phyloP scores from a whole-genome alignment of 257 asterid species.

The Forsythia suspensa region DNA sequence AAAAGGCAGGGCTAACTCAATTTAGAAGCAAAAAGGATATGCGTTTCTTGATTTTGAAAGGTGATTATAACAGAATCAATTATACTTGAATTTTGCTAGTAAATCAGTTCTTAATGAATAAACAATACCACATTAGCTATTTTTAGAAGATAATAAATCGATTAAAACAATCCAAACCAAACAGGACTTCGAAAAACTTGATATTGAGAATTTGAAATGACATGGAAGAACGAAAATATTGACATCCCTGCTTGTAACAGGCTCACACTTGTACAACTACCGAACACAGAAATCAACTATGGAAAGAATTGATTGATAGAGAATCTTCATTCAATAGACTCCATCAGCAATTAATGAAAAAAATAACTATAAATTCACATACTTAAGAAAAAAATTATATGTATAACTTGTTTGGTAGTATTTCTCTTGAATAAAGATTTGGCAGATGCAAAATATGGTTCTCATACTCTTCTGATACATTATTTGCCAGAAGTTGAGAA shows the following conservation, averaged over 20 bases:
- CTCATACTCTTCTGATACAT: background rate
- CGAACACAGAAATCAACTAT: background rate
- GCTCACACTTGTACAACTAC: background rate
- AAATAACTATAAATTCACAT: background rate
- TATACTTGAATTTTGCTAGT: background rate
- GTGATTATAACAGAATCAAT: background rate
- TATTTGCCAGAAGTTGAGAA: background rate
- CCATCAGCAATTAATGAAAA: background rate
- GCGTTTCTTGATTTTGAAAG: conserved; percentile 6
- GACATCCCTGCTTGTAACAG: background rate
- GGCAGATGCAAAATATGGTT: background rate
- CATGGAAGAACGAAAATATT: background rate
- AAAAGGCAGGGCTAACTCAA: conserved; percentile 1
- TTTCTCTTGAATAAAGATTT: background rate
- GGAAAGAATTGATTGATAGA: background rate
- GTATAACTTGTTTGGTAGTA: background rate
- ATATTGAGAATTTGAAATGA: background rate
- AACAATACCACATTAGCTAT: background rate
- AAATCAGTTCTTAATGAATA: background rate
- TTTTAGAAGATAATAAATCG: background rate
- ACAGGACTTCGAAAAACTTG: background rate
- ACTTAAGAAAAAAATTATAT: background rate
- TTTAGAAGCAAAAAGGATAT: conserved; percentile 1
- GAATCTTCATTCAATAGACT: background rate
- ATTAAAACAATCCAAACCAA: background rate